phyloP scores from a whole-genome alignment of 75 land plant genomes.

The Pinus taeda region DNA sequence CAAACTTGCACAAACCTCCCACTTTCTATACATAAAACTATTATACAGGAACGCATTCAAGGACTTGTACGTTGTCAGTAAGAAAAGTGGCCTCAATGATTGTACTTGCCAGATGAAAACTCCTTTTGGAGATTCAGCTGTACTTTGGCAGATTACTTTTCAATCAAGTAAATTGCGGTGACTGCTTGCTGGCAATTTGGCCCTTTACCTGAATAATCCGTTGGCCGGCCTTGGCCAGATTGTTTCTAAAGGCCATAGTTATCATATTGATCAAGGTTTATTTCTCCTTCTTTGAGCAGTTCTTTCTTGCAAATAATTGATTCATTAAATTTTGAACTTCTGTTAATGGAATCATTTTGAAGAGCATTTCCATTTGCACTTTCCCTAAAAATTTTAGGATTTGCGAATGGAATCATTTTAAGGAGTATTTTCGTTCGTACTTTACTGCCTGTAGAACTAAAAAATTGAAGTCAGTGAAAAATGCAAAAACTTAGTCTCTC shows the following conservation, averaged over 20 bases:
- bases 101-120: not conserved
- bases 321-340: not conserved
- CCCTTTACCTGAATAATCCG: not conserved
- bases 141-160: no score
- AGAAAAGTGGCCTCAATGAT: not conserved
- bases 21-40: not conserved
- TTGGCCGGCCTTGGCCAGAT: not conserved
- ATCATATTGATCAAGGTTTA: not conserved
- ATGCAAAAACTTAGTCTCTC: not conserved
- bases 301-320: not conserved
- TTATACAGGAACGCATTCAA: not conserved
- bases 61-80: not conserved
- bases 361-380: not conserved
- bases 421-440: not conserved
- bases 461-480: not conserved
- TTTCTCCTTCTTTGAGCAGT: not conserved
- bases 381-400: no score
- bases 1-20: not conserved
- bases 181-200: not conserved
- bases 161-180: not conserved
- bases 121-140: not conserved
- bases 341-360: not conserved
- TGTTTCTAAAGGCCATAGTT: not conserved
- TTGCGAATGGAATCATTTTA: not conserved
- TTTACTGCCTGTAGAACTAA: no score